Evolutionary conservation across 2,329 filamentous ascomycete species (phyloP), one percentile per base, ranked within the genome.

Genomic region (Mycosphaerella sp.): DNA sequence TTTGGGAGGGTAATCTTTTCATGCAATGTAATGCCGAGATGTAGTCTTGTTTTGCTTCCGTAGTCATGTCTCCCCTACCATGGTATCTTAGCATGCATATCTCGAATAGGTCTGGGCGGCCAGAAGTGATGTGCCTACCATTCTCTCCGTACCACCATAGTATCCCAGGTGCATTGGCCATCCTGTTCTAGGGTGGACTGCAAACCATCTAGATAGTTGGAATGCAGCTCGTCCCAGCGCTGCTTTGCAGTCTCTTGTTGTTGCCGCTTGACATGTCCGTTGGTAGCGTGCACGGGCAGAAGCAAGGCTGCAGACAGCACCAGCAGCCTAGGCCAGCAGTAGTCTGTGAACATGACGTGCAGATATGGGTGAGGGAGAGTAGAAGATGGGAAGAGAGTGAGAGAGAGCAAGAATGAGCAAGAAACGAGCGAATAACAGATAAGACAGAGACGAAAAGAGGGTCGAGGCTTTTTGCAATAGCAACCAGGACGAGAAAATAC

Each of bases 111-210:
- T 44, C 17, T 43, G 11, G 14, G 14, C 14, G 14, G 14, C 14
- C 14, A 12, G 34, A 14, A 42, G 38, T 29, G 9, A 38, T 43
- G 26, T 26, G 17, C 54, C 8, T 50, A 57, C 57, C 57, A 59
- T 41, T 59, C 57, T 42, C 48, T 50, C 26, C 57, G 51, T 36
- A 59, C 54, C 11, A 57, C 52, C 57, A 59, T 59, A 12, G 55
- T 59, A 11, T 59, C 57, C 57, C 57, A 59, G 5, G 57, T 59
- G 39, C 57, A 59, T 23, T 54, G 44, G 6, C 57, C 57, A 48
- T 54, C 31, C 17, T 45, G 48, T 11, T 53, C 49, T 12, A 58
- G 43, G 21, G 38, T 54, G 17, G 46, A 38, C 17, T 40, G 43
- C 39, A 56, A 34, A 14, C 48, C 56, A 23, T 29, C 36, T 26